Evolutionary conservation across 345 rosid species (phyloP).

Genomic region (Eucalyptus tenuipes): DNA sequence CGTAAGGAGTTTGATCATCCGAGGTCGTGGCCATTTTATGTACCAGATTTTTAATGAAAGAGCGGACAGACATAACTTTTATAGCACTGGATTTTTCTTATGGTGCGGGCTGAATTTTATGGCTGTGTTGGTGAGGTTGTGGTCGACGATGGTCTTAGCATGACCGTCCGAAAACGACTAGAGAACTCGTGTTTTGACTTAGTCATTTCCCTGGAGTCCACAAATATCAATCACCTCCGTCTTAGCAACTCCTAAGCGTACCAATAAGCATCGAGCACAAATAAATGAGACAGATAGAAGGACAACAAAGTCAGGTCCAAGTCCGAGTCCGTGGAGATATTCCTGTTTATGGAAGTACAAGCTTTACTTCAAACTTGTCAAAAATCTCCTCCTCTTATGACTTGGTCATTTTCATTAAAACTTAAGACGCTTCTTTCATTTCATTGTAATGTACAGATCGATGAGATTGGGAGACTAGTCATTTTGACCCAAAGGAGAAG

Average conservation of each 20-base stretch:
- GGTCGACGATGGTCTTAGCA: neutral
- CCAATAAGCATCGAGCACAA: neutral
- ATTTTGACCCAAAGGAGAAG: constrained; percentile 5
- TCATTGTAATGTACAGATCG: neutral
- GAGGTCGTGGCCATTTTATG: neutral
- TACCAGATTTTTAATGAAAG: neutral
- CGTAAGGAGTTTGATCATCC: neutral
- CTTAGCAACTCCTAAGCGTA: neutral
- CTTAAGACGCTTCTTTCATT: neutral
- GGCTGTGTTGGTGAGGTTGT: neutral
- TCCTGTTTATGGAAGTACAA: neutral
- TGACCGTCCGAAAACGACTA: neutral
- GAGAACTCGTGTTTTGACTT: neutral
- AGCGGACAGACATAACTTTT: neutral
- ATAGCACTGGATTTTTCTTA: neutral
- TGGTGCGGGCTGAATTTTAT: neutral
- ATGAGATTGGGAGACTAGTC: neutral
- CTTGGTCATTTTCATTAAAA: neutral
- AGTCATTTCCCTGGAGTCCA: neutral
- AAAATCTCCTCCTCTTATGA: neutral
- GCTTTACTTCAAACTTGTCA: neutral
- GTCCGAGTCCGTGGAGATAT: neutral
- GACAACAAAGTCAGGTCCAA: neutral
- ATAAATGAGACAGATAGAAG: neutral
- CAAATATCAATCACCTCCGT: neutral